Evolutionary conservation across 2,329 filamentous ascomycete genomes (phyloP).

Genomic region (Exophiala alcalophila): DNA sequence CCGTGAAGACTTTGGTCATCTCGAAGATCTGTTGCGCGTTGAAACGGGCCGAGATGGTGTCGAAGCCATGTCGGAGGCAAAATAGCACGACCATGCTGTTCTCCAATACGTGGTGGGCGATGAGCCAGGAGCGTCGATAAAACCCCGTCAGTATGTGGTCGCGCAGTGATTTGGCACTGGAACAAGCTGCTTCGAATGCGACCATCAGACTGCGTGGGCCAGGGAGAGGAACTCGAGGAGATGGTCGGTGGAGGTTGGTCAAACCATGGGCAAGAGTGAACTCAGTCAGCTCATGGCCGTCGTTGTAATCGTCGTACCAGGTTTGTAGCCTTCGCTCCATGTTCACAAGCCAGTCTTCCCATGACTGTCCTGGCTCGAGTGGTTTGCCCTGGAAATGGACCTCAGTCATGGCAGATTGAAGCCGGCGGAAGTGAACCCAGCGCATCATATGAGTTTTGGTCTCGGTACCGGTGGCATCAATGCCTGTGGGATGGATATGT

Average conservation of each 20-base stretch:
- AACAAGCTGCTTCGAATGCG: constrained; percentile 31
- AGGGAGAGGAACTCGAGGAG: constrained; percentile 30
- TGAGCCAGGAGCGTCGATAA: constrained; percentile 32
- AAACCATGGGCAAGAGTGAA: constrained; percentile 31
- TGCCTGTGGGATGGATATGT: constrained; percentile 29
- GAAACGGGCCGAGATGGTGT: constrained; percentile 33
- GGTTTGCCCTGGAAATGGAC: constrained; percentile 33
- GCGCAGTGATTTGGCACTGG: constrained; percentile 28
- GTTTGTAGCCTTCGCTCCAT: constrained; percentile 31
- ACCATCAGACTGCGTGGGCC: constrained; percentile 30
- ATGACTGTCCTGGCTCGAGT: constrained; percentile 28
- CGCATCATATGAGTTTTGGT: constrained; percentile 31
- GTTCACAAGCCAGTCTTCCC: constrained; percentile 32
- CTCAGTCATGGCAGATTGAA: constrained; percentile 33
- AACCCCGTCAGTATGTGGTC: constrained; percentile 32
- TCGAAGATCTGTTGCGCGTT: constrained; percentile 34
- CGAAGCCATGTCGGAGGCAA: constrained; percentile 34
- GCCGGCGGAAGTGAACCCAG: constrained; percentile 30
- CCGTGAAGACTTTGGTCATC: constrained; percentile 36
- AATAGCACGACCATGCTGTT: constrained; percentile 34
- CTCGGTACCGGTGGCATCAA: constrained; percentile 28
- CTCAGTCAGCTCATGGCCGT: constrained; percentile 30
- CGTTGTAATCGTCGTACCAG: constrained; percentile 32
- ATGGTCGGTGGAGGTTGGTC: constrained; percentile 32
- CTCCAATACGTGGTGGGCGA: constrained; percentile 32